Percentiles rank a stretch among this genome's conserved stretches.
These are phyloP conservation scores for Cucurbita moschata DNA, from an alignment of 306 rosid genomes.

Conservation along the genomic window DNA sequence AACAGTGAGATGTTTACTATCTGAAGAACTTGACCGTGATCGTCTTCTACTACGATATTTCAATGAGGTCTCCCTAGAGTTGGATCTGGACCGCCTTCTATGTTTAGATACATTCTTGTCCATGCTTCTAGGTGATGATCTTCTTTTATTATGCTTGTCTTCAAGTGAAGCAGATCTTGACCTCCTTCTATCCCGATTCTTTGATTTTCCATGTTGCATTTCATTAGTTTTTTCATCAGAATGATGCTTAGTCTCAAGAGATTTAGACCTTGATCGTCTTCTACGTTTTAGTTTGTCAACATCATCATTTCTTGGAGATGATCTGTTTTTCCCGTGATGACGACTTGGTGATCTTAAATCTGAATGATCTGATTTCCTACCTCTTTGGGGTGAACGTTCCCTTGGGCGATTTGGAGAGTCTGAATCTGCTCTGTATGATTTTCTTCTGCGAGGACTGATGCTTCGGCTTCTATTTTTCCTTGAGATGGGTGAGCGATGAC, in stretches of 20 bases:
- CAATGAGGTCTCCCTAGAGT: constrained; percentile 30
- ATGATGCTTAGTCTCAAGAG: constrained; percentile 39
- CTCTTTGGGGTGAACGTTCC: constrained; percentile 53
- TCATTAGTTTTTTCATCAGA: constrained; percentile 33
- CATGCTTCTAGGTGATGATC: constrained; percentile 44
- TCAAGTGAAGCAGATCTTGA: constrained; percentile 61
- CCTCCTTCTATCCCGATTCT: constrained; percentile 47
- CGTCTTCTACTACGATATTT: constrained; percentile 47
- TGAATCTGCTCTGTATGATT: constrained; percentile 38
- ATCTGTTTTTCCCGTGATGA: constrained; percentile 38
- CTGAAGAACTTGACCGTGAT: constrained; percentile 71
- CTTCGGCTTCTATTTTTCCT: constrained; percentile 71
- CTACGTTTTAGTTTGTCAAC: constrained; percentile 38
- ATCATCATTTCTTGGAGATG: constrained; percentile 59
- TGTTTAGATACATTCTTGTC: constrained; percentile 54
- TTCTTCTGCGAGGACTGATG: constrained; percentile 46
- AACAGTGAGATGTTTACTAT: constrained; percentile 29
- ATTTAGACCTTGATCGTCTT: constrained; percentile 67
- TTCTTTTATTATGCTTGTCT: constrained; percentile 33
- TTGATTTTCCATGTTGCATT: constrained; percentile 32
- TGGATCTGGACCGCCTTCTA: constrained; percentile 60
- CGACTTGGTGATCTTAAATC: constrained; percentile 54
- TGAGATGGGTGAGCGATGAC: constrained; percentile 34
- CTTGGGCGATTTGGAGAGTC: constrained; percentile 53
- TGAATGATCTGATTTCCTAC: constrained; percentile 37